These are phyloP conservation scores for Blastomyces silverae DNA, from an alignment of 2,329 filamentous ascomycete genomes.

Conservation along the genomic window DNA sequence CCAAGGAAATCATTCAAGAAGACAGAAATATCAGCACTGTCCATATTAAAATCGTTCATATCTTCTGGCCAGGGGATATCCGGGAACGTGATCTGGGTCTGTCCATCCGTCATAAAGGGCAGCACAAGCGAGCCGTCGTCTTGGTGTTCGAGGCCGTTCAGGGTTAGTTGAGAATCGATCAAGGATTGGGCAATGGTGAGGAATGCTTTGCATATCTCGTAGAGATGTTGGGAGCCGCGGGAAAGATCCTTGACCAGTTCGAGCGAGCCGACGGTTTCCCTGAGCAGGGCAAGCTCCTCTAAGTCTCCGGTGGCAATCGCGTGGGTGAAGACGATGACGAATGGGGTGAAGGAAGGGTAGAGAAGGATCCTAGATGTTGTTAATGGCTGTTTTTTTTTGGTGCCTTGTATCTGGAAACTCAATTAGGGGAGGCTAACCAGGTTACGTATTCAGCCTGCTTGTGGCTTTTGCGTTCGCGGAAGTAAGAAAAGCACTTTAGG, in stretches of 20 bases:
- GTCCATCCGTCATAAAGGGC: constrained; percentile 18
- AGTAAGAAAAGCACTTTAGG: constrained; percentile 26
- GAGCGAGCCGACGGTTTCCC: constrained; percentile 52
- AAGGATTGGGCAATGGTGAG: constrained; percentile 25
- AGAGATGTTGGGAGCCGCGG: constrained; percentile 53
- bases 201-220: constrained; percentile 48
- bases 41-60: constrained; percentile 23
- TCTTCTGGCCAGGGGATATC: constrained; percentile 26
- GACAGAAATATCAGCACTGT: constrained; percentile 25
- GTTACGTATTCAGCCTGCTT: constrained; percentile 29
- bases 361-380: constrained; percentile 30
- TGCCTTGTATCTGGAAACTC: background rate
- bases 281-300: constrained; percentile 49
- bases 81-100: constrained; percentile 24
- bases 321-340: constrained; percentile 45
- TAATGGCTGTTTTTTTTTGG: constrained; percentile 12
- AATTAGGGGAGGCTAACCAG: constrained; percentile 18
- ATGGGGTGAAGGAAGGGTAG: constrained; percentile 44
- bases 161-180: constrained; percentile 23
- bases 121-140: constrained; percentile 26
- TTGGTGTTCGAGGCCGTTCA: constrained; percentile 24
- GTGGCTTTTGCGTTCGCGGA: constrained; percentile 25
- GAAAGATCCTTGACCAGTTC: constrained; percentile 48
- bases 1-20: constrained; percentile 30
- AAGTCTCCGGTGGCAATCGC: constrained; percentile 47